A percentile compares a stretch with the other conserved stretches of the same genome.
Evolutionary conservation across 192 early-diverging fungal genomes (phyloP).

Genomic region (Podila minutissima): DNA sequence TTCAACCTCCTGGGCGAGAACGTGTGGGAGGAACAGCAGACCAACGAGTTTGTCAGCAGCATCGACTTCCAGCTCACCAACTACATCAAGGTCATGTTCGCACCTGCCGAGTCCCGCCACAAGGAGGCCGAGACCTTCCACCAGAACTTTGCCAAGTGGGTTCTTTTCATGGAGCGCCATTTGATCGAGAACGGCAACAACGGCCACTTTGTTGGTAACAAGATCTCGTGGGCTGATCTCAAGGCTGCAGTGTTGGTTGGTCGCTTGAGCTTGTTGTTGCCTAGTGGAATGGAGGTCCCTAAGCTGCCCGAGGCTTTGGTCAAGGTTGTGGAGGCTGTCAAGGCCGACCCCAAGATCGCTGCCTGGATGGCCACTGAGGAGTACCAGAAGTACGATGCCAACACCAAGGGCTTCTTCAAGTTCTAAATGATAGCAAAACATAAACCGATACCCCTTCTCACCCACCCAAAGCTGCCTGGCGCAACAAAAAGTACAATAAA

Average conservation of each 20-base stretch:
- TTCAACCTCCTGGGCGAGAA: slow-evolving; percentile 25
- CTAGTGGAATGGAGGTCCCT: slow-evolving; percentile 6
- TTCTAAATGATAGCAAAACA: neutral
- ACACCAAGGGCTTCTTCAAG: neutral
- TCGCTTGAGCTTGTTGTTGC: slow-evolving; percentile 12
- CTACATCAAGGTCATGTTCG: slow-evolving; percentile 3
- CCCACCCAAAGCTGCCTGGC: too few relatives aligned
- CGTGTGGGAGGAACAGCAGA: slow-evolving; percentile 6
- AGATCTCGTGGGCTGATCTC: slow-evolving; percentile 36
- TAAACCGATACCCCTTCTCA: too few relatives aligned
- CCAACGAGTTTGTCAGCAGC: slow-evolving; percentile 2
- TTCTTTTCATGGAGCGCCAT: slow-evolving; percentile 2
- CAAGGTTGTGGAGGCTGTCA: slow-evolving; percentile 10
- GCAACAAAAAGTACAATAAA: too few relatives aligned
- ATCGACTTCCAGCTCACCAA: neutral
- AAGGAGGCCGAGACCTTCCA: neutral
- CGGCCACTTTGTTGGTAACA: slow-evolving; percentile 31
- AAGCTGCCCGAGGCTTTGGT: neutral
- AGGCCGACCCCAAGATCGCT: neutral
- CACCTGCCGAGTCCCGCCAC: neutral
- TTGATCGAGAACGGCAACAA: slow-evolving; percentile 8
- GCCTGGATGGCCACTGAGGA: neutral
- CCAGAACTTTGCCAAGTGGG: slow-evolving; percentile 10
- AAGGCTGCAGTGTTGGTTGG: slow-evolving; percentile 3
- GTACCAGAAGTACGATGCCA: neutral